Conservation (phyloP, 2,329 filamentous ascomycete species). For the Epicoccum sorghinum region DNA sequence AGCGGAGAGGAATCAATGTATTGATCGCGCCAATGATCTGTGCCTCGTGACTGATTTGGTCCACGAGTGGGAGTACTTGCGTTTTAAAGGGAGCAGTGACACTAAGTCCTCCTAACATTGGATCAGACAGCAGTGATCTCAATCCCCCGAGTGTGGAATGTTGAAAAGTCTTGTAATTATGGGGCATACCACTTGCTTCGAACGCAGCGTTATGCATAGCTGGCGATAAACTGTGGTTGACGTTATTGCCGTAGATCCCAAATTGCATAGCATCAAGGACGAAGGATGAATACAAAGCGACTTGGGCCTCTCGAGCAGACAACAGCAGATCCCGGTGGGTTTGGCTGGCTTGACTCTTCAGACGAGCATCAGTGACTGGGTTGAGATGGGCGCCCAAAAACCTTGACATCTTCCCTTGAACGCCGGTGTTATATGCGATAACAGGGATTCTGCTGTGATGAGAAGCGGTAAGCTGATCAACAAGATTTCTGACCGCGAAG, state of each 20-base stretch:
- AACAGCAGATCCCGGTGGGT: not conserved
- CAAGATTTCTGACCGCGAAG: slow-evolving; percentile 1
- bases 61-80: not conserved
- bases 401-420: not conserved
- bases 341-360: not conserved
- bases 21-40: not conserved
- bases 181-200: not conserved
- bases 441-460: not conserved
- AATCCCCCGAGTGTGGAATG: not conserved
- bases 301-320: not conserved
- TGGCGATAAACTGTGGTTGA: not conserved
- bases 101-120: not conserved
- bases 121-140: not conserved
- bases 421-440: slow-evolving; percentile 1
- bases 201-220: slow-evolving; percentile 6
- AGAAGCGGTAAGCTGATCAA: not conserved
- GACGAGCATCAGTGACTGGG: not conserved
- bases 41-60: slow-evolving; percentile 1
- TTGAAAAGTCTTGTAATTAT: not conserved
- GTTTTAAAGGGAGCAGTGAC: slow-evolving; percentile 2
- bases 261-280: slow-evolving; percentile 1
- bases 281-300: not conserved
- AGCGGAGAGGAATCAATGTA: not conserved
- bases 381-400: not conserved
- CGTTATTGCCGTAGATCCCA: slow-evolving; percentile 2